Percentiles rank a stretch among this genome's conserved stretches.
These are phyloP conservation scores for Plasmodium knowlesi DNA, from an alignment of 169 alveolate species.

Conservation along the genomic window DNA sequence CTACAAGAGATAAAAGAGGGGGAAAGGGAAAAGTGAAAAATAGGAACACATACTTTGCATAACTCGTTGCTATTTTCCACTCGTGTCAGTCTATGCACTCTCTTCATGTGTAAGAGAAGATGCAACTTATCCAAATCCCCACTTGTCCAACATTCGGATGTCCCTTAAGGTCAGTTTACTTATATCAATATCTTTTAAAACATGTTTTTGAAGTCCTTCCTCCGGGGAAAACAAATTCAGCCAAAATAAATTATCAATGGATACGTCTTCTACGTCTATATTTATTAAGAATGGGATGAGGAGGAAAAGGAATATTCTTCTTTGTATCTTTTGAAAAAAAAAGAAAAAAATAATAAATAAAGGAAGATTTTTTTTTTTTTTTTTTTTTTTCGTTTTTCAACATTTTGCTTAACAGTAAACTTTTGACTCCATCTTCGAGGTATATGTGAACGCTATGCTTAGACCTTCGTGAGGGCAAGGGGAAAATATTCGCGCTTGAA, in stretches of 20 bases:
- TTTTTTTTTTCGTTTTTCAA: slow-evolving; percentile 16
- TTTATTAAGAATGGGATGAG: slow-evolving; percentile 11
- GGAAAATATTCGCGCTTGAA: neutral
- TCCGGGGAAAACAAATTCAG: slow-evolving; percentile 51
- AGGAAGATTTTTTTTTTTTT: too few relatives aligned
- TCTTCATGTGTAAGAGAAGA: neutral
- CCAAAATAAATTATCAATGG: slow-evolving; percentile 51
- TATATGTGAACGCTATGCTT: slow-evolving; percentile 58
- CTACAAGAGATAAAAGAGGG: neutral
- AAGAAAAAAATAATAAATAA: too few relatives aligned
- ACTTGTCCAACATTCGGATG: slow-evolving; percentile 64
- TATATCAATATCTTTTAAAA: slow-evolving; percentile 40
- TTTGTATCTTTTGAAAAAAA: neutral
- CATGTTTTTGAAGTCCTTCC: slow-evolving; percentile 50
- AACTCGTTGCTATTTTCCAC: neutral
- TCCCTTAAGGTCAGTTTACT: slow-evolving; percentile 49
- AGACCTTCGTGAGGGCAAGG: slow-evolving; percentile 12
- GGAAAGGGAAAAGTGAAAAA: neutral
- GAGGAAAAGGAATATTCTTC: neutral
- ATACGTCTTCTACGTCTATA: slow-evolving; percentile 64
- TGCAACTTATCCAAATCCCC: neutral
- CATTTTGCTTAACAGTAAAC: slow-evolving; percentile 30
- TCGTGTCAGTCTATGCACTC: neutral
- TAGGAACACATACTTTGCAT: neutral
- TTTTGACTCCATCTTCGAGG: slow-evolving; percentile 66